A percentile compares a stretch with the other conserved stretches of the same genome.
Conservation (phyloP, 2,329 filamentous ascomycete species). For the Apiospora sp. region DNA sequence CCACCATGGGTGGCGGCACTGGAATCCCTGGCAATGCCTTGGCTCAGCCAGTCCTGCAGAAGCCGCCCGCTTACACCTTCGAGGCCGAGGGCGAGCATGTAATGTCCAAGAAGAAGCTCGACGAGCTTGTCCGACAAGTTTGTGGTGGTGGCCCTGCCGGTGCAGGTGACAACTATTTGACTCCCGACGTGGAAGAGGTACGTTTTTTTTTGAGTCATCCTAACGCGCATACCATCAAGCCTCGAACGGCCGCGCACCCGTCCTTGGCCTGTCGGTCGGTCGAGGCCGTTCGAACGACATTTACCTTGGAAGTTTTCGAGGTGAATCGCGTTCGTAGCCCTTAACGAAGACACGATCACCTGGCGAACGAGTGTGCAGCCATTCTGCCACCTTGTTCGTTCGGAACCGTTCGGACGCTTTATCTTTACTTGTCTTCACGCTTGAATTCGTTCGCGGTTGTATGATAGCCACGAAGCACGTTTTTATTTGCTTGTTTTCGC, state of each 20-base stretch:
- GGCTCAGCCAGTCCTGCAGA: constrained; percentile 84
- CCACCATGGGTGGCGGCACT: constrained; percentile 83
- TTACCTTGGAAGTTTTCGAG: not conserved
- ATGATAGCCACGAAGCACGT: too few relatives aligned
- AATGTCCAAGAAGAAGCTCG: constrained; percentile 96
- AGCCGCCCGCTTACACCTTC: constrained; percentile 83
- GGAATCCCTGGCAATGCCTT: constrained; percentile 83
- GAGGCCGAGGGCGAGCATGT: constrained; percentile 93
- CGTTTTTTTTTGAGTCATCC: constrained; percentile 5
- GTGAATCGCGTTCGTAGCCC: too few relatives aligned
- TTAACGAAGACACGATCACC: too few relatives aligned
- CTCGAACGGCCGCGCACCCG: too few relatives aligned
- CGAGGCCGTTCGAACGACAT: not conserved
- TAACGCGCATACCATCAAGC: not conserved
- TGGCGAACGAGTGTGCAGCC: too few relatives aligned
- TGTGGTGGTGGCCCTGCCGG: constrained; percentile 79
- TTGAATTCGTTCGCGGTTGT: too few relatives aligned
- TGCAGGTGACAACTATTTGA: constrained; percentile 79
- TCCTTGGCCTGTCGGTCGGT: not conserved
- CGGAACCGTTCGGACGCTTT: too few relatives aligned
- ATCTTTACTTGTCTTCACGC: too few relatives aligned
- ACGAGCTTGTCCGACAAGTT: constrained; percentile 93
- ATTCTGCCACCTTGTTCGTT: too few relatives aligned
- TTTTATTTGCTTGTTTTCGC: not conserved
- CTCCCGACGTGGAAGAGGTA: constrained; percentile 96